Conservation (phyloP, 208 protist genomes). For the Crithidia expoeki region DNA sequence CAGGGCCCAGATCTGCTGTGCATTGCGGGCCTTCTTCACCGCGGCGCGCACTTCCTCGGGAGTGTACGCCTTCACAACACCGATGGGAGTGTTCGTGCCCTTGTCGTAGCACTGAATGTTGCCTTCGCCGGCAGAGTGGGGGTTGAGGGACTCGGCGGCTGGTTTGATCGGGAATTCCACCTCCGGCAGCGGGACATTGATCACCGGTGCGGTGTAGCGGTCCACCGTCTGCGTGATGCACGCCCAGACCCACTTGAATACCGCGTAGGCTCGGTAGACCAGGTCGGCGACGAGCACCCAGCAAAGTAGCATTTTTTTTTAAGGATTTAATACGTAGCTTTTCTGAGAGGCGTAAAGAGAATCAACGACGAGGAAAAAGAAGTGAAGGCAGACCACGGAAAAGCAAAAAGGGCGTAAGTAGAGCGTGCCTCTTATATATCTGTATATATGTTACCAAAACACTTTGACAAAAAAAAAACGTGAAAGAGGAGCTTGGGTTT, state of each 20-base stretch:
- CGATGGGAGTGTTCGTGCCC: constrained; percentile 83
- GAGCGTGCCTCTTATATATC: neutral
- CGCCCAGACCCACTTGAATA: constrained; percentile 53
- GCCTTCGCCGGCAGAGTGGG: constrained; percentile 64
- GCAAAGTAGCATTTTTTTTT: constrained; percentile 49
- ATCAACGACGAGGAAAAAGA: neutral
- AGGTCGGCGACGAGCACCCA: constrained; percentile 48
- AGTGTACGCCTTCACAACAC: constrained; percentile 68
- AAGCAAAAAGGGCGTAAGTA: neutral
- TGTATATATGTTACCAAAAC: too few relatives aligned
- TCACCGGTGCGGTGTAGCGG: constrained; percentile 81
- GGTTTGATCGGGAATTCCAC: constrained; percentile 59
- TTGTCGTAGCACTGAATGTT: constrained; percentile 92
- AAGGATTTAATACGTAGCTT: neutral
- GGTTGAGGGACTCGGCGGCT: constrained; percentile 59
- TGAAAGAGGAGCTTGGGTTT: constrained; percentile 5
- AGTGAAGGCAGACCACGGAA: neutral
- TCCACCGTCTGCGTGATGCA: constrained; percentile 61
- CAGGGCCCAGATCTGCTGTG: constrained; percentile 83
- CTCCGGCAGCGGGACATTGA: constrained; percentile 66
- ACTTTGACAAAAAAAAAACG: too few relatives aligned
- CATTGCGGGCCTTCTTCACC: constrained; percentile 70
- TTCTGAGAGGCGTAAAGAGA: constrained; percentile 1
- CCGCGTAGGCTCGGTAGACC: constrained; percentile 63
- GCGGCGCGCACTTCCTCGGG: constrained; percentile 71